A percentile compares a stretch with the other conserved stretches of the same genome.
Evolutionary conservation across 2,329 filamentous ascomycete species (phyloP).

Genomic region (Fusarium cicatricum): DNA sequence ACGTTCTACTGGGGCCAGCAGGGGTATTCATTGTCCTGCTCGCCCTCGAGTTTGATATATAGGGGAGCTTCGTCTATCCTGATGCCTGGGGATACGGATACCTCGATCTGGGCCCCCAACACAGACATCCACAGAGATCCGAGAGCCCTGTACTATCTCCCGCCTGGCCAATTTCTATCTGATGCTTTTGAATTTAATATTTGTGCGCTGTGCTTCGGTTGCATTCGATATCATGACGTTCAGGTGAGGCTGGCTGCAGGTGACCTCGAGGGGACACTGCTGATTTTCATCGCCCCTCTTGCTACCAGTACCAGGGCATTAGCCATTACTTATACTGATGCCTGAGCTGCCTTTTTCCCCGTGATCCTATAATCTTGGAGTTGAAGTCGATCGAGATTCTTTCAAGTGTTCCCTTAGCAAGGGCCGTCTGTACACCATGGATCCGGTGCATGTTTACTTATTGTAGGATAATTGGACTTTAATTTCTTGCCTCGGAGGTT

Average conservation of each 20-base stretch:
- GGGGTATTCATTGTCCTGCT: neutral
- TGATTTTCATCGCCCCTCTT: slow-evolving; percentile 1
- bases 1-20: neutral
- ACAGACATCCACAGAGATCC: neutral
- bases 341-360: neutral
- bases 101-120: slow-evolving; percentile 11
- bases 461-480: neutral
- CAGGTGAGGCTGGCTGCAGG: slow-evolving; percentile 1
- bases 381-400: slow-evolving; percentile 8
- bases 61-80: neutral
- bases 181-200: slow-evolving; percentile 4
- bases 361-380: slow-evolving; percentile 5
- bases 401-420: neutral
- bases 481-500: rapidly evolving
- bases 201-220: slow-evolving; percentile 14
- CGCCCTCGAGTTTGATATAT: slow-evolving; percentile 6
- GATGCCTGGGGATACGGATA: slow-evolving; percentile 3
- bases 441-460: neutral
- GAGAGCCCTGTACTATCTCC: neutral
- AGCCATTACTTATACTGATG: rapidly evolving
- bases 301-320: neutral
- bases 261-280: neutral
- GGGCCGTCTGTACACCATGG: neutral
- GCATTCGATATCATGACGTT: neutral
- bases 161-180: slow-evolving; percentile 11